A percentile compares a stretch with the other conserved stretches of the same genome.
phyloP scores from a whole-genome alignment of 1,284 basidiomycete species.

The Pseudozyma sp. region DNA sequence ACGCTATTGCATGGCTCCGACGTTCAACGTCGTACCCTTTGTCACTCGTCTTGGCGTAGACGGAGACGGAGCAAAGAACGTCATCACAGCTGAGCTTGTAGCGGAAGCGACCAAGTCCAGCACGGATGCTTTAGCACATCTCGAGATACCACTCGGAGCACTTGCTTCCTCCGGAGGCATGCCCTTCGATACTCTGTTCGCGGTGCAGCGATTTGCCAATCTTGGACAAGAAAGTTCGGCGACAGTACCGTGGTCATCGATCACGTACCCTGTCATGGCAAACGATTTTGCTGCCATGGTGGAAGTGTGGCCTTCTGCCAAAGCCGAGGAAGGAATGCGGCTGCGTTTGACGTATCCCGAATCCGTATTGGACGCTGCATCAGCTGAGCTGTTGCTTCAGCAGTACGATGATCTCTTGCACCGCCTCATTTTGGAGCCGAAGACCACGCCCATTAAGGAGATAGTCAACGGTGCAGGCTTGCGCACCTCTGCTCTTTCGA shows the following conservation, averaged over 20 bases:
- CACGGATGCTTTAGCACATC: conserved; percentile 12
- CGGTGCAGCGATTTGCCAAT: conserved; percentile 18
- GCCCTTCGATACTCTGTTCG: conserved; percentile 34
- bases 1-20: conserved; percentile 18
- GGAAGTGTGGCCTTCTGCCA: conserved; percentile 15
- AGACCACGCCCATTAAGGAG: conserved; percentile 8
- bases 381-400: conserved; percentile 14
- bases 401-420: conserved; percentile 21
- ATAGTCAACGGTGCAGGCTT: conserved; percentile 8
- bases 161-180: conserved; percentile 14
- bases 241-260: conserved; percentile 5
- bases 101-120: conserved; percentile 4
- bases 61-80: neutral
- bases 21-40: conserved; percentile 30
- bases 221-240: neutral
- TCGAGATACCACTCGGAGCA: conserved; percentile 24
- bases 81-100: neutral
- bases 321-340: neutral
- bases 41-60: conserved; percentile 4
- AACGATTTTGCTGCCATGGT: conserved; percentile 37
- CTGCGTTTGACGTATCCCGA: conserved; percentile 17
- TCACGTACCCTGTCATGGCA: conserved; percentile 24
- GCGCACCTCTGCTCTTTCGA: conserved; percentile 4
- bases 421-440: conserved; percentile 4
- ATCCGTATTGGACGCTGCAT: conserved; percentile 12